Evolutionary conservation across 371 early-diverging fungal species (phyloP).

Genomic region (Nematocida sp.): DNA sequence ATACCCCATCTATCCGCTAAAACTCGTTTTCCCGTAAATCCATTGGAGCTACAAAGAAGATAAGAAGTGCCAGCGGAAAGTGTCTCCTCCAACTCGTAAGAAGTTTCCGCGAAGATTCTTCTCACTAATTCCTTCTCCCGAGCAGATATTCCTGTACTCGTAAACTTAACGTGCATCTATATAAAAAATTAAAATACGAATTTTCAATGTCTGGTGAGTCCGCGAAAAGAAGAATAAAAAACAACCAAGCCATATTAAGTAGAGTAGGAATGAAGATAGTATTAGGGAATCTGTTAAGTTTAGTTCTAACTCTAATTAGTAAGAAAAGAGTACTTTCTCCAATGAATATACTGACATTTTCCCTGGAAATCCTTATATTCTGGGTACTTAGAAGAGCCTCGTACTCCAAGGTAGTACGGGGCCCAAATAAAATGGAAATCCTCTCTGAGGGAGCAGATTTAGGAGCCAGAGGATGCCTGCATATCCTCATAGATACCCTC

Average conservation of each 20-base stretch:
- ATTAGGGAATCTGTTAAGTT: background rate
- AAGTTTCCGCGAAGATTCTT: constrained; percentile 14
- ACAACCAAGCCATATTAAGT: background rate
- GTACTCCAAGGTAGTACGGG: constrained; percentile 2
- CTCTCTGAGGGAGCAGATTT: constrained; percentile 28
- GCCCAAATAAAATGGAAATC: constrained; percentile 16
- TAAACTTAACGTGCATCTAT: constrained; percentile 36
- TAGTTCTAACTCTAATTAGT: background rate
- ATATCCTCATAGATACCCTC: constrained; percentile 23
- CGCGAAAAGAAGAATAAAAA: constrained; percentile 38
- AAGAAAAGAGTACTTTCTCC: background rate
- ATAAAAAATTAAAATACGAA: constrained; percentile 33
- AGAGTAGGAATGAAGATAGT: background rate
- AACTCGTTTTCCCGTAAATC: constrained; percentile 63
- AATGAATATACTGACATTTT: background rate
- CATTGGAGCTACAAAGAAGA: constrained; percentile 59
- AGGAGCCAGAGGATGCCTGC: background rate
- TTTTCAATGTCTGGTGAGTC: constrained; percentile 32
- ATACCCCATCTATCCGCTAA: constrained; percentile 64
- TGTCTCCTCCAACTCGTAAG: constrained; percentile 22
- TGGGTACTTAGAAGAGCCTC: background rate
- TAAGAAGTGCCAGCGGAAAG: constrained; percentile 57
- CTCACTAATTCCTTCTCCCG: constrained; percentile 28
- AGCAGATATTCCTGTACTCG: constrained; percentile 40
- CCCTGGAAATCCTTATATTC: background rate